Base-by-base conservation (phyloP, 495 filamentous ascomycete species). In the Amniculicola lignicola region DNA sequence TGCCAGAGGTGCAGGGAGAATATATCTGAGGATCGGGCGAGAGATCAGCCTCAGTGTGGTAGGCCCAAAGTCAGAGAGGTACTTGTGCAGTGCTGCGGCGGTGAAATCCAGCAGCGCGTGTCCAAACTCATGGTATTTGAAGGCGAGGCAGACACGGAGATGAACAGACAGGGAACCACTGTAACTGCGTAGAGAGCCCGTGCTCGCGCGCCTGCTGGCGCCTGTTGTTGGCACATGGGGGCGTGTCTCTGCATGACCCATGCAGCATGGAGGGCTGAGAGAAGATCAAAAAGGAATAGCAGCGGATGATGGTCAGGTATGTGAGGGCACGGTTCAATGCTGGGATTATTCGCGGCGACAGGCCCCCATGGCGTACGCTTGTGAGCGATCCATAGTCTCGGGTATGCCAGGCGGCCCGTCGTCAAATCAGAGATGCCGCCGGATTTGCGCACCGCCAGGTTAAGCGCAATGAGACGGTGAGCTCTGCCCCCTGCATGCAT, bases 111-210 rank as follows among this genome's bases (percentile, higher is more conserved):
- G 49, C 47, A 50, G 42, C 37, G 29, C 40, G 43, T 57, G 37
- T 29, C 35, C n/a, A 42, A 3, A 29, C 44, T 57, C 54, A n/a
- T n/a, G 54, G 44, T 54, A 41, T 21, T 54, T 51, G 18, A 39
- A 16, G 41, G 41, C 57, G 46, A 61, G 58, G 58, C 58, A 61
- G 58, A 56, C 51, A 42, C 54, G 45, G 36, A 48, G n/a, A 41
- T 42, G 51, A 54, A 38, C 6, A 24, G 23, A 36, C 10, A 40
- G 33, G 22, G 22, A 15, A 37, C 18, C 27, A 49, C 54, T 59
- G 12, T 31, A 46, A 51, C 18, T 39, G 41, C 37, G 15, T 51
- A 28, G 33, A 41, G 37, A 24, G 31, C 38, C 31, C 19, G 39
- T 22, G 40, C 37, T 37, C 25, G 42, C 38, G 59, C 43, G 36